A percentile compares a stretch with the other conserved stretches of the same genome.
These are phyloP conservation scores for Xanthoceras sorbifolium DNA, from an alignment of 345 rosid genomes.

Conservation along the genomic window DNA sequence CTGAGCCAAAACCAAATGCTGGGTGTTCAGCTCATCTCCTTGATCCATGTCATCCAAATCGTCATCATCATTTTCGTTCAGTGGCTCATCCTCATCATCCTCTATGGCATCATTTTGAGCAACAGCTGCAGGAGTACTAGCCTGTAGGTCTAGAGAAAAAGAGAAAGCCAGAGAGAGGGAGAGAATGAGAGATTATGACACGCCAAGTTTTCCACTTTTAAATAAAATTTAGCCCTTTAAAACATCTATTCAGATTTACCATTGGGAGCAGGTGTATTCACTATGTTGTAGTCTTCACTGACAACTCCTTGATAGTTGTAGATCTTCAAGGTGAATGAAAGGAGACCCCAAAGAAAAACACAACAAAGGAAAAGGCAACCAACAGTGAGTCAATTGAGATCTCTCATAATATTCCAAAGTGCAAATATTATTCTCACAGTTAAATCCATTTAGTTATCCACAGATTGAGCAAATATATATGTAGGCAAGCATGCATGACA, in stretches of 20 bases:
- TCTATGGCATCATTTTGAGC: constrained; percentile 53
- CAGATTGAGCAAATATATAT: not conserved
- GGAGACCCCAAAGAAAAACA: not conserved
- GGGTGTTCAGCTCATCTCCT: constrained; percentile 91
- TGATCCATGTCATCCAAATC: constrained; percentile 88
- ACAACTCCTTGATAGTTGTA: constrained; percentile 91
- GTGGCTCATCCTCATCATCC: constrained; percentile 83
- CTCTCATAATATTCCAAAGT: constrained; percentile 12
- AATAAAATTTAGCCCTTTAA: not conserved
- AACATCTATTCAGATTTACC: constrained; percentile 43
- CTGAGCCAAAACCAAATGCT: constrained; percentile 94
- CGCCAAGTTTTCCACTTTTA: not conserved
- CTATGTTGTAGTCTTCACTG: constrained; percentile 81
- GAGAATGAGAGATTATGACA: constrained; percentile 4
- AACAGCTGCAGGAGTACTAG: constrained; percentile 68
- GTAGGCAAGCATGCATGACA: not conserved
- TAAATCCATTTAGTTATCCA: not conserved
- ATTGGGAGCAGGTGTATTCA: constrained; percentile 84
- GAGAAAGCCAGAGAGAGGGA: not conserved
- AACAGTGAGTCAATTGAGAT: constrained; percentile 19
- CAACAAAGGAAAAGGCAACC: constrained; percentile 14
- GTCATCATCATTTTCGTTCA: constrained; percentile 94
- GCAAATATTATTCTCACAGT: not conserved
- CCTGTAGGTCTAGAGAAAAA: constrained; percentile 61
- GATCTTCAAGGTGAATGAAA: constrained; percentile 48